Conservation (phyloP, 208 protist species). For the Acanthamoeba castellanii region DNA sequence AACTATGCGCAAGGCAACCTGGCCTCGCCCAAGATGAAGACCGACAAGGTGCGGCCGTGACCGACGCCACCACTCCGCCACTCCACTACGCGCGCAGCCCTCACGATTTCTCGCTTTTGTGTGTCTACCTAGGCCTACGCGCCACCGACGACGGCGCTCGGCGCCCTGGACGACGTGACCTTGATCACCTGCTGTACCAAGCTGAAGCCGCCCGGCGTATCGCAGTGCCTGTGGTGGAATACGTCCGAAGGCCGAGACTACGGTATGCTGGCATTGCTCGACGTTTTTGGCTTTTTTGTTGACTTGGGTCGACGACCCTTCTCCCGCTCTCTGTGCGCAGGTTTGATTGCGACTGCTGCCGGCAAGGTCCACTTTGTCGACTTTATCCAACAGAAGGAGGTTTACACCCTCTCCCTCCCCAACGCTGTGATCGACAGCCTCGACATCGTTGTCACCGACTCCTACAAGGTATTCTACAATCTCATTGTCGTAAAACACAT, state of each 20-base stretch:
- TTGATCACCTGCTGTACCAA: conserved; percentile 30
- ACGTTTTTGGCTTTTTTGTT: no score
- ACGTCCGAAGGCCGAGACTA: conserved; percentile 13
- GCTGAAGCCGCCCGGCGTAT: background rate
- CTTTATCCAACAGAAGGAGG: conserved; percentile 2
- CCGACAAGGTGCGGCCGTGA: background rate
- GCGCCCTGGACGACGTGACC: conserved; percentile 23
- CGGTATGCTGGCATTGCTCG: background rate
- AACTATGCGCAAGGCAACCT: conserved; percentile 44
- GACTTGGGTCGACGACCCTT: background rate
- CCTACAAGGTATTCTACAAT: conserved; percentile 16
- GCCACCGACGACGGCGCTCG: background rate
- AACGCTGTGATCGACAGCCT: background rate
- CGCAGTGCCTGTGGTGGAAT: conserved; percentile 61
- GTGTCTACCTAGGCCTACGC: background rate
- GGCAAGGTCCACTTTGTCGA: conserved; percentile 38
- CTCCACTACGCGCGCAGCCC: no score
- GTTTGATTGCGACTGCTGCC: background rate
- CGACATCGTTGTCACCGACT: conserved; percentile 2
- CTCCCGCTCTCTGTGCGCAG: background rate
- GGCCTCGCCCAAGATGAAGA: background rate
- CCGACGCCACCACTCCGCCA: no score
- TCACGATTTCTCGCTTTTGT: background rate
- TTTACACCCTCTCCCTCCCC: conserved; percentile 19
- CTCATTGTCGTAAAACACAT: background rate